A percentile compares a stretch with the other conserved stretches of the same genome.
Evolutionary conservation across 2,329 filamentous ascomycete species (phyloP).

Genomic region (Nemania sp.): DNA sequence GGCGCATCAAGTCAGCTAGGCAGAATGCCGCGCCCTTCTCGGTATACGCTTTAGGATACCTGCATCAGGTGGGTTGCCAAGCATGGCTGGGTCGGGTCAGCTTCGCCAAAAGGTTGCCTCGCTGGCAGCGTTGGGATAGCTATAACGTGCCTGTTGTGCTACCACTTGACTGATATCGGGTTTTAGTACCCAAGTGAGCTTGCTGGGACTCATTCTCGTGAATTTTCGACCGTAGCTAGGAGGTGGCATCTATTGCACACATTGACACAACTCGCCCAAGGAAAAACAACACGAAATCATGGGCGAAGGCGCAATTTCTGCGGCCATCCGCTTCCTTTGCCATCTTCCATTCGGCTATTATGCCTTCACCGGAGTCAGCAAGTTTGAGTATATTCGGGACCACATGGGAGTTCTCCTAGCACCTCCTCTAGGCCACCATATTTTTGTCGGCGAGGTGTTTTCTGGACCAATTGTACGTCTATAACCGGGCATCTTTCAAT

Average conservation of each 20-base stretch:
- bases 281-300: not conserved
- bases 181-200: no score
- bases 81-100: constrained; percentile 5
- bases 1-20: not conserved
- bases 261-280: not conserved
- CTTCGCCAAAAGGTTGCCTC: not conserved
- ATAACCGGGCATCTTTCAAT: not conserved
- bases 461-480: constrained; percentile 13
- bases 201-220: no score
- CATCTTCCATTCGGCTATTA: constrained; percentile 10
- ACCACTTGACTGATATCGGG: no score
- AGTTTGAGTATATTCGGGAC: not conserved
- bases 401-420: constrained; percentile 4
- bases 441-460: constrained; percentile 9
- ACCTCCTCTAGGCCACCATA: constrained; percentile 3
- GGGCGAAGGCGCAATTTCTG: constrained; percentile 5
- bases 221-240: no score
- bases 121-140: no score
- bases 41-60: constrained; percentile 9
- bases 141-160: no score
- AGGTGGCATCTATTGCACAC: no score
- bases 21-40: not conserved
- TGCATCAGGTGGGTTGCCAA: constrained; percentile 1
- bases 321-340: constrained; percentile 7
- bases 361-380: not conserved